Percentiles rank a stretch among this genome's conserved stretches.
phyloP scores from a whole-genome alignment of 192 early-diverging fungal species.

The Anaeromyces robustus region DNA sequence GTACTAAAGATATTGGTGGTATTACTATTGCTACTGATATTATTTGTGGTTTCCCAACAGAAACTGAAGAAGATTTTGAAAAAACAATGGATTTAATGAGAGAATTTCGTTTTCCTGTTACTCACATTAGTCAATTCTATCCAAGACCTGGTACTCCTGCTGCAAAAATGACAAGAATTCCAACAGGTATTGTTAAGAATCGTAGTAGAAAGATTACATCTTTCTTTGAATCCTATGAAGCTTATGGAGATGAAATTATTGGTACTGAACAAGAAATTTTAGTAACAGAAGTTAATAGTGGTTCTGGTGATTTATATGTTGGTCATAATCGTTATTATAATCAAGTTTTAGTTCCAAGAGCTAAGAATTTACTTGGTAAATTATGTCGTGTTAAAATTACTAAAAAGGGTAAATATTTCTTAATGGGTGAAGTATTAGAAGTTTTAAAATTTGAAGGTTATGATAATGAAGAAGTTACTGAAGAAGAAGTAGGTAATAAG shows the following conservation, averaged over 20 bases:
- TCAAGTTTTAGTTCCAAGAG: constrained; percentile 27
- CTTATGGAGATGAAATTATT: constrained; percentile 11
- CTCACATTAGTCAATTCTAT: constrained; percentile 45
- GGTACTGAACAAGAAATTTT: constrained; percentile 13
- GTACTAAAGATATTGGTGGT: constrained; percentile 12
- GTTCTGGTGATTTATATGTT: constrained; percentile 23
- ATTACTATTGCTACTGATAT: constrained; percentile 33
- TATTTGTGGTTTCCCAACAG: constrained; percentile 44
- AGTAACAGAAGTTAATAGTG: constrained; percentile 25
- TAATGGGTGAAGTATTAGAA: constrained; percentile 10
- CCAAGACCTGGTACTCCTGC: constrained; percentile 42
- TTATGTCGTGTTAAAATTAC: constrained; percentile 15
- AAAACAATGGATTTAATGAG: constrained; percentile 24
- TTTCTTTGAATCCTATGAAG: constrained; percentile 23
- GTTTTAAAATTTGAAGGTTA: constrained; percentile 9
- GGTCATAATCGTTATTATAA: constrained; percentile 31
- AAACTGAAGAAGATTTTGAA: constrained; percentile 28
- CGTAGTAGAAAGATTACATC: constrained; percentile 19
- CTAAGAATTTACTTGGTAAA: constrained; percentile 2
- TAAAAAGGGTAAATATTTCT: constrained; percentile 18
- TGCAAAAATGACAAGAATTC: constrained; percentile 21
- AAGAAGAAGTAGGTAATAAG: constrained; percentile 5
- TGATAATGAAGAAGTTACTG: not conserved
- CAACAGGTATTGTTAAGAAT: constrained; percentile 25
- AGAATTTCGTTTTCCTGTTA: constrained; percentile 22